phyloP scores from a whole-genome alignment of 2,329 filamentous ascomycete genomes.

The Stachybotrys echinatus region DNA sequence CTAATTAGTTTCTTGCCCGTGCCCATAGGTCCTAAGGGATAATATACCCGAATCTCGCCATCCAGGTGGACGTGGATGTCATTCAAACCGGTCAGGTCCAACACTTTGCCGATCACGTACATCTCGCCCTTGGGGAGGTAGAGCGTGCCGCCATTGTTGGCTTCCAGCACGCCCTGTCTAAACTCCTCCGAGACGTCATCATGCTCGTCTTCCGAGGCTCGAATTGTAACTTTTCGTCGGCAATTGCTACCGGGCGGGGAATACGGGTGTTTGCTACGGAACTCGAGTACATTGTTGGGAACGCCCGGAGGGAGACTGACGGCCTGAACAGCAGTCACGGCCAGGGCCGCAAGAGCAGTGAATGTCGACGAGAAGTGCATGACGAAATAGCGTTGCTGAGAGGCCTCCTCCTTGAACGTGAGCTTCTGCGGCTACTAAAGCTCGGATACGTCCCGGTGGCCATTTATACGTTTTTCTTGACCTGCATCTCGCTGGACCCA shows the following conservation, averaged over 20 bases:
- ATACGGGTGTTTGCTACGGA: slow-evolving; percentile 11
- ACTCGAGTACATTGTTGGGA: too few relatives aligned
- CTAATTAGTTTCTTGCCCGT: too few relatives aligned
- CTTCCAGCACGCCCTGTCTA: slow-evolving; percentile 44
- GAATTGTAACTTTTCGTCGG: slow-evolving; percentile 10
- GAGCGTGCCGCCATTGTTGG: slow-evolving; percentile 54
- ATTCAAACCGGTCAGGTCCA: slow-evolving; percentile 53
- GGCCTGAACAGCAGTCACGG: too few relatives aligned
- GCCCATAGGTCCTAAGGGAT: slow-evolving; percentile 53
- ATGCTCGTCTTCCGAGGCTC: slow-evolving; percentile 39
- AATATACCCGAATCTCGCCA: slow-evolving; percentile 39
- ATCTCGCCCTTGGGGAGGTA: slow-evolving; percentile 46
- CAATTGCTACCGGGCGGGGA: slow-evolving; percentile 4
- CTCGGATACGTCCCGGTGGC: too few relatives aligned
- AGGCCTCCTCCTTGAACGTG: too few relatives aligned
- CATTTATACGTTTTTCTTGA: too few relatives aligned
- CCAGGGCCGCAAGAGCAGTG: too few relatives aligned
- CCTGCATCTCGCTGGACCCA: too few relatives aligned
- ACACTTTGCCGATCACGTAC: slow-evolving; percentile 53
- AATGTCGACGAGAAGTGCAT: too few relatives aligned
- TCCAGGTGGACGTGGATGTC: slow-evolving; percentile 54
- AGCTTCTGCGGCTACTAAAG: too few relatives aligned
- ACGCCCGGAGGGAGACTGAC: too few relatives aligned
- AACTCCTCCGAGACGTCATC: slow-evolving; percentile 55
- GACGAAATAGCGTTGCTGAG: too few relatives aligned